These are phyloP conservation scores for Ambrosia hybrid DNA, from an alignment of 140 eudicot genomes.

Conservation along the genomic window DNA sequence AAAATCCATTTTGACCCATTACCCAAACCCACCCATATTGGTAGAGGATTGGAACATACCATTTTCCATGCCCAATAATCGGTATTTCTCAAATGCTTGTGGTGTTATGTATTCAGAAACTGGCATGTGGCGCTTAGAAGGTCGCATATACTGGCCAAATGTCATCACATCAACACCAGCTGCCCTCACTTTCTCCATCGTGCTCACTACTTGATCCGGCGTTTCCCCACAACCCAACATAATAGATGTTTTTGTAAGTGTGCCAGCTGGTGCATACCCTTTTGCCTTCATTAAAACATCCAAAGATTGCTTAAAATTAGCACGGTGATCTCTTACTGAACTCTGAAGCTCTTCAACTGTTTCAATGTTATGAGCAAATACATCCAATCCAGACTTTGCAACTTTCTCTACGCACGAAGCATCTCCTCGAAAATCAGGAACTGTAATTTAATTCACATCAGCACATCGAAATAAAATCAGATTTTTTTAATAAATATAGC, in stretches of 20 bases:
- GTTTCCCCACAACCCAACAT: constrained; percentile 99
- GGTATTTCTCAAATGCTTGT: constrained; percentile 88
- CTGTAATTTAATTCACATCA: constrained; percentile 32
- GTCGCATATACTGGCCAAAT: constrained; percentile 98
- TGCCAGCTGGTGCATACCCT: constrained; percentile 85
- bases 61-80: constrained; percentile 76
- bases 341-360: constrained; percentile 96
- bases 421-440: constrained; percentile 95
- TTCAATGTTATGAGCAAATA: constrained; percentile 93
- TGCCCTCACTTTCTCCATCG: constrained; percentile 92
- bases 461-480: neutral
- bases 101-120: constrained; percentile 93
- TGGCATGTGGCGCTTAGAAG: constrained; percentile 97
- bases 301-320: constrained; percentile 88
- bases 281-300: constrained; percentile 84
- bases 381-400: constrained; percentile 91
- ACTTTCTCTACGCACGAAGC: constrained; percentile 75
- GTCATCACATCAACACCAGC: constrained; percentile 97
- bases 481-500: neutral
- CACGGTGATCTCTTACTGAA: constrained; percentile 87
- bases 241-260: constrained; percentile 90
- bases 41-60: constrained; percentile 45
- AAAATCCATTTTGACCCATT: neutral
- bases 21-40: neutral
- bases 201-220: constrained; percentile 81